phyloP scores from a whole-genome alignment of 225 moss, liverwort and hornwort species.

The Lunularia cruciata region DNA sequence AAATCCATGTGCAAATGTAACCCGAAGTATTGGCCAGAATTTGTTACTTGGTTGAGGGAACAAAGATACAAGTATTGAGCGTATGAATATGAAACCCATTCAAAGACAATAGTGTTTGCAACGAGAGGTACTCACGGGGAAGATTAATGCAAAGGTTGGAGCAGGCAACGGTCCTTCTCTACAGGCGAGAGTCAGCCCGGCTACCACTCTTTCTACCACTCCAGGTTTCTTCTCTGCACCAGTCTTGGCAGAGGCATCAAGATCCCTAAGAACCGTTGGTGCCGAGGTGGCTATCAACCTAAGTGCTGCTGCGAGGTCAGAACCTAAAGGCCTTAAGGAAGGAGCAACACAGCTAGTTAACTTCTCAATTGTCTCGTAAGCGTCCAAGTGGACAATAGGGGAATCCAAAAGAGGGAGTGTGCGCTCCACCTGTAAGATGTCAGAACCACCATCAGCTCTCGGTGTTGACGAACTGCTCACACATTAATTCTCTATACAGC shows the following conservation, averaged over 20 bases:
- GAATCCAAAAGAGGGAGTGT: slow-evolving; percentile 84
- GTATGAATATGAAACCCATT: neutral
- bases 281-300: slow-evolving; percentile 57
- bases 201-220: slow-evolving; percentile 82
- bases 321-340: slow-evolving; percentile 63
- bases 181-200: slow-evolving; percentile 80
- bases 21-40: no score
- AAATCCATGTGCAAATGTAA: no score
- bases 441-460: neutral
- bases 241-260: slow-evolving; percentile 46
- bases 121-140: slow-evolving; percentile 60
- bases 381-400: slow-evolving; percentile 69
- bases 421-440: slow-evolving; percentile 71
- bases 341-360: slow-evolving; percentile 82
- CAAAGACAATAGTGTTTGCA: neutral
- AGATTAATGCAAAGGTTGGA: slow-evolving; percentile 80
- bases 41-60: neutral
- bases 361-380: slow-evolving; percentile 73
- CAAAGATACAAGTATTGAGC: neutral
- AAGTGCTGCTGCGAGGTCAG: slow-evolving; percentile 93
- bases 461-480: neutral
- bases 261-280: slow-evolving; percentile 54
- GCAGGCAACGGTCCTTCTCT: slow-evolving; percentile 90
- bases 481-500: no score
- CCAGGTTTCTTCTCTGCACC: slow-evolving; percentile 50